Conservation (phyloP, 2,329 filamentous ascomycete genomes). For the Apiospora kogelbergensis region DNA sequence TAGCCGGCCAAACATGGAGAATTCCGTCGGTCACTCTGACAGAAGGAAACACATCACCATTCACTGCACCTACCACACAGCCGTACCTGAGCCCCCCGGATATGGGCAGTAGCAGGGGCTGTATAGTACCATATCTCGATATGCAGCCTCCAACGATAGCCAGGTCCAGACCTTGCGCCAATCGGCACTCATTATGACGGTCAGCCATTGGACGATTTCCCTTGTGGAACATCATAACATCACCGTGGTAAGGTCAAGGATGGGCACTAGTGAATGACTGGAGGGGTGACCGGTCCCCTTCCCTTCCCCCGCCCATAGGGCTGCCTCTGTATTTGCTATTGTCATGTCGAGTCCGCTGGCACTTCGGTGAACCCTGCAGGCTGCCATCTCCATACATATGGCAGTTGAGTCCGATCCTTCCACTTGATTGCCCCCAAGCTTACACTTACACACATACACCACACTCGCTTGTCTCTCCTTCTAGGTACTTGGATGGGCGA, state of each 20-base stretch:
- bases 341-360: background rate
- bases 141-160: background rate
- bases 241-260: background rate
- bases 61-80: background rate
- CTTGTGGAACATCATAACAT: background rate
- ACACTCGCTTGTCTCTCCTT: background rate
- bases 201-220: background rate
- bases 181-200: background rate
- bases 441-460: background rate
- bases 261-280: background rate
- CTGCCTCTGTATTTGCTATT: background rate
- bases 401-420: background rate
- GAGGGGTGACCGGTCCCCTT: background rate
- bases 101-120: background rate
- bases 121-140: background rate
- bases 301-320: background rate
- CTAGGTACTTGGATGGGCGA: background rate
- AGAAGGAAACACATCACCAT: background rate
- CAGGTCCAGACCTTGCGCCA: background rate
- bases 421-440: background rate
- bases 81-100: background rate
- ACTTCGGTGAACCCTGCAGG: background rate
- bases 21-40: background rate
- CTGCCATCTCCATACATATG: background rate
- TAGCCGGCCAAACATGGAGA: background rate